Base-by-base conservation (phyloP, 225 moss, liverwort and hornwort species). In the Bryum argenteum region DNA sequence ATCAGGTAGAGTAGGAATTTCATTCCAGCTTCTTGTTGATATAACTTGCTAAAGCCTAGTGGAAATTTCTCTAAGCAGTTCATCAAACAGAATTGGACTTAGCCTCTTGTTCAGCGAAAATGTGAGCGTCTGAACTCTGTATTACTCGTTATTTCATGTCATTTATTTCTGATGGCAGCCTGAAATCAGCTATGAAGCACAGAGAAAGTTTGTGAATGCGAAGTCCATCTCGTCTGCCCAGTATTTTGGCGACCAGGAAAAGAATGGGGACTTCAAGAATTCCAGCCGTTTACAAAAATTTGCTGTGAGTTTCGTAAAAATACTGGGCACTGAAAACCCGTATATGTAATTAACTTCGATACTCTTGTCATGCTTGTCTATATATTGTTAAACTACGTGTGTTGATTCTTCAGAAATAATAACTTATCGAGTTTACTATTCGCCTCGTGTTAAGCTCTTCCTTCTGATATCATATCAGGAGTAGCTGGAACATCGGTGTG, bases 151-250 rank as follows among this genome's bases (percentile, higher is more conserved):
- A 24, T 71, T 18, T 41, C 23, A 17, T 23, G 63, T 48, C 1
- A 56, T 57, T 18, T 16, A 6, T 56, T 45, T 72, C 54, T 67
- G 28, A 48, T 74, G 58, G 76, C 84, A 94, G 94, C 76, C 79
- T 65, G 89, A 90, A 76, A 89, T 90, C 26, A 91, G 70, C 70
- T 79, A 83, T 69, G 94, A 94, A 72, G 91, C 89, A 12, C 94
- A 91, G 72, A 89, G 74, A 79, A 94, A 94, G 79, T 94, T 91
- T 78, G 90, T 88, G 40, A 94, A 91, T 71, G 94, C 94, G 23
- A 91, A 94, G 74, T 91, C 94, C 22, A 94, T 94, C 24, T 94
- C 94, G 61, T 94, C 94, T 55, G 89, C 91, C 43, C 91, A 94
- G 44, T 91, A 78, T 69, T 94, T 94, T 78, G 94, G 91, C 55